Evolutionary conservation across 306 rosid genomes (phyloP).

Genomic region (Fragaria ananassa): DNA sequence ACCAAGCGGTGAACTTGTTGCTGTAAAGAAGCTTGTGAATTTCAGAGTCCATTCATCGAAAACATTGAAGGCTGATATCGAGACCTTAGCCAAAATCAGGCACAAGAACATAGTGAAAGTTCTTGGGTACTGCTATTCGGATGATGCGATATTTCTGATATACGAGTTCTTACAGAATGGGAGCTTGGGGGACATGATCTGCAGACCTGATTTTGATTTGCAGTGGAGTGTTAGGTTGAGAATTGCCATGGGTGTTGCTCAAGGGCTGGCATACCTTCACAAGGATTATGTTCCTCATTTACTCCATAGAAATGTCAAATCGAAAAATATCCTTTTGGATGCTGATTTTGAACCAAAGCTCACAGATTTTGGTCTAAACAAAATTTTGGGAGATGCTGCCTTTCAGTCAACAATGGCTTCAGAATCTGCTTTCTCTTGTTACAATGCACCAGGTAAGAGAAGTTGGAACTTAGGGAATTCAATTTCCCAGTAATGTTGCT

Average conservation of each 20-base stretch:
- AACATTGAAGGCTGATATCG: constrained; percentile 71
- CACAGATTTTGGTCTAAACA: constrained; percentile 79
- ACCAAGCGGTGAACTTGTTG: constrained; percentile 78
- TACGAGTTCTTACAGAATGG: constrained; percentile 76
- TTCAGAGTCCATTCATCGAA: constrained; percentile 68
- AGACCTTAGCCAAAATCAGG: constrained; percentile 90
- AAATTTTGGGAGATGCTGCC: constrained; percentile 73
- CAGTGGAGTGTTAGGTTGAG: constrained; percentile 67
- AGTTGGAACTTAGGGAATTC: neutral
- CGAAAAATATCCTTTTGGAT: constrained; percentile 78
- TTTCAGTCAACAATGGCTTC: constrained; percentile 69
- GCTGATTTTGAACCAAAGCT: constrained; percentile 80
- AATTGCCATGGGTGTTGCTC: constrained; percentile 87
- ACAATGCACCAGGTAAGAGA: constrained; percentile 79
- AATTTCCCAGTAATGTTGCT: neutral
- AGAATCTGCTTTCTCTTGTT: constrained; percentile 80
- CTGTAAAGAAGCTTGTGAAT: constrained; percentile 79
- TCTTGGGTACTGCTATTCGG: constrained; percentile 85
- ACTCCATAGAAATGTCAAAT: constrained; percentile 81
- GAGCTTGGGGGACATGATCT: constrained; percentile 78
- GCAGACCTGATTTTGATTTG: constrained; percentile 45
- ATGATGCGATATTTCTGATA: constrained; percentile 71
- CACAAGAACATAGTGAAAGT: constrained; percentile 78
- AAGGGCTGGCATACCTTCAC: constrained; percentile 88
- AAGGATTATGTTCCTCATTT: constrained; percentile 85